Evolutionary conservation across 306 rosid species (phyloP), one percentile per base, ranked within the genome.

Genomic region (Pterocarpus macrocarpus): DNA sequence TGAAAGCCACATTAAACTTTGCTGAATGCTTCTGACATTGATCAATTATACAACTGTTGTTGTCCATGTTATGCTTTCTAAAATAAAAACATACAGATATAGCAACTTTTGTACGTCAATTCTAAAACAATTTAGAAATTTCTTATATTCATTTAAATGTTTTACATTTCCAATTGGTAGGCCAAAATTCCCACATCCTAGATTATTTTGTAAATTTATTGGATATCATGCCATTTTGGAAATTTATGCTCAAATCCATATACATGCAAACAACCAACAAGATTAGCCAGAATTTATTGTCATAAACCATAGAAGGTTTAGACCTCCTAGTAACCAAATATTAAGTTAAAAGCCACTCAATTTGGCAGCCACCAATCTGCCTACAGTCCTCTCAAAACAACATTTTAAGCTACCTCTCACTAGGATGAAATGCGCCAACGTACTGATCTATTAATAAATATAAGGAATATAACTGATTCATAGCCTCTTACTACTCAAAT

Each of bases 281-380:
- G 4, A 41, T 36, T 33, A 4, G 64, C 64, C 65, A 36, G 49
- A 50, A 30, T 15, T 2, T 50, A 11, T 4, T 55, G 9, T 16
- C 22, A 15, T n/a, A 36, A 39, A 55, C 8, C 9, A 38, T 5
- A 53, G 38, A 47, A 4, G 6, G 69, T 63, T 59, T 44, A 75
- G 36, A 75, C 56, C 50, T 61, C 69, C 64, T 61, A 7, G 69
- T 56, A 59, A 75, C 11, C 10, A 73, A 59, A 50, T 71, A 47
- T 12, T 32, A 47, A 1, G 39, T 17, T 53, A 68, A 74, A 73
- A 79, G 32, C 39, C 12, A 34, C 39, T 10, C 5, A 15, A 64
- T 11, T 73, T 35, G 49, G 36, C 74, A 59, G 78, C 56, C 44
- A 74, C 50, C 74, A 35, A 33, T 75, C 36, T 5, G 66, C 74